Percentiles rank a stretch among this genome's conserved stretches.
Evolutionary conservation across 176 grass and related monocot genomes (phyloP).

Genomic region (Aegilops sharonensis): DNA sequence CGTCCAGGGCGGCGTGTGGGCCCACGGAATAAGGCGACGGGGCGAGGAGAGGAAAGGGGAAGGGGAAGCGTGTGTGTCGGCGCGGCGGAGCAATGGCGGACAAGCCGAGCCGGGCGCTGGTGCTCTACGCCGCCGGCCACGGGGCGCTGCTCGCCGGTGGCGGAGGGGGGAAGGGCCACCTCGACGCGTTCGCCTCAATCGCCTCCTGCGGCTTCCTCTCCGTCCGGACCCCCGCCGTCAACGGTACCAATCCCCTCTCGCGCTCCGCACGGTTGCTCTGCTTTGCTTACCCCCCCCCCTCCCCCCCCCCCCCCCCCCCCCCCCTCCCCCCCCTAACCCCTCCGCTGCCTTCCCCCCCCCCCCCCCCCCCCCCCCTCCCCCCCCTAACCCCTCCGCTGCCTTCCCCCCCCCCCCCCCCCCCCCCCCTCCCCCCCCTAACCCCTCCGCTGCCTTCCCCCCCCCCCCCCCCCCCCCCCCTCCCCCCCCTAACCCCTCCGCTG

Average conservation of each 20-base stretch:
- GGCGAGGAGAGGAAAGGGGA: not conserved
- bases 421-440: too few relatives aligned
- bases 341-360: too few relatives aligned
- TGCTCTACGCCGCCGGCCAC: slow-evolving; percentile 82
- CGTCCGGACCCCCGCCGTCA: slow-evolving; percentile 49
- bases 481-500: too few relatives aligned
- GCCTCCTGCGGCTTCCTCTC: slow-evolving; percentile 83
- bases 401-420: too few relatives aligned
- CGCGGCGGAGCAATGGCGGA: slow-evolving; percentile 65
- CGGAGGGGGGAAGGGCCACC: slow-evolving; percentile 32
- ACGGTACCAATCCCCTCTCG: slow-evolving; percentile 25
- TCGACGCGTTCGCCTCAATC: slow-evolving; percentile 66
- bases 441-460: too few relatives aligned
- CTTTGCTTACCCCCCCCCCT: not conserved
- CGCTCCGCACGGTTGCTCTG: not conserved
- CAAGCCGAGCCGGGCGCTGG: slow-evolving; percentile 83
- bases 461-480: too few relatives aligned
- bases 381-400: too few relatives aligned
- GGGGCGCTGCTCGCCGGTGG: slow-evolving; percentile 38
- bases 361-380: too few relatives aligned
- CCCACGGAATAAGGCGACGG: slow-evolving; percentile 1
- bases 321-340: too few relatives aligned
- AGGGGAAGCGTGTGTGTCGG: not conserved
- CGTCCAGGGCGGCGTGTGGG: not conserved
- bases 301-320: too few relatives aligned